Evolutionary conservation across 2,329 filamentous ascomycete genomes (phyloP).

Genomic region (Basipetospora chlamydospora): DNA sequence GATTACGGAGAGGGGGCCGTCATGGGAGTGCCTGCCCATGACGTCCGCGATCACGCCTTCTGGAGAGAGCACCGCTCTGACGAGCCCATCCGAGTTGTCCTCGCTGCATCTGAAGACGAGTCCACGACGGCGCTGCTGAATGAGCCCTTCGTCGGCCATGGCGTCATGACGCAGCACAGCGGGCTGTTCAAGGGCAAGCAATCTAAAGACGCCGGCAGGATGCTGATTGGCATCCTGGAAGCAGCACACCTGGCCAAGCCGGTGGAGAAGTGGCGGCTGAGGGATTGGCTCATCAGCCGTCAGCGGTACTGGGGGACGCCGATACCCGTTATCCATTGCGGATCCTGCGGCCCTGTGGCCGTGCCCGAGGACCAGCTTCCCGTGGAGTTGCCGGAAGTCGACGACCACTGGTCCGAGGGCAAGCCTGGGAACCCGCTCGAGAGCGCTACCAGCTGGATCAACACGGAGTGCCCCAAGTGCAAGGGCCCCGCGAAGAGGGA

Average conservation of each 20-base stretch:
- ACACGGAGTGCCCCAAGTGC: constrained; percentile 64
- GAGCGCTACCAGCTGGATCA: constrained; percentile 55
- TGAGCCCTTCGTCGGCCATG: constrained; percentile 49
- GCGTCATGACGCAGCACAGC: constrained; percentile 51
- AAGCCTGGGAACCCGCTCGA: constrained; percentile 67
- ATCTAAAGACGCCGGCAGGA: constrained; percentile 46
- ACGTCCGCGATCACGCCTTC: constrained; percentile 63
- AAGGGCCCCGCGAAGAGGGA: constrained; percentile 58
- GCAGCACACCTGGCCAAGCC: constrained; percentile 41
- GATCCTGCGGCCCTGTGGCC: constrained; percentile 60
- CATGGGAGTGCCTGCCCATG: constrained; percentile 85
- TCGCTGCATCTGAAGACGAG: constrained; percentile 36
- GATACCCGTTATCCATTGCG: constrained; percentile 77
- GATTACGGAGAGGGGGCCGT: constrained; percentile 80
- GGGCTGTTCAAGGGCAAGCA: constrained; percentile 48
- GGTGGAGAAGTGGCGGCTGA: constrained; percentile 63
- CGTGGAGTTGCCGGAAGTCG: constrained; percentile 56
- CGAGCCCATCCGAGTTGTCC: constrained; percentile 47
- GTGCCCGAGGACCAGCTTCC: constrained; percentile 66
- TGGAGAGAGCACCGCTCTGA: constrained; percentile 56
- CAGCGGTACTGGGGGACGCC: constrained; percentile 87
- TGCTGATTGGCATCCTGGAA: constrained; percentile 44
- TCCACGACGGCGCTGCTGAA: constrained; percentile 26
- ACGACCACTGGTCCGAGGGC: constrained; percentile 51
- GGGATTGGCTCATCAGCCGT: constrained; percentile 86